phyloP scores from a whole-genome alignment of 257 asterid species.

The Hygrophila difformis region DNA sequence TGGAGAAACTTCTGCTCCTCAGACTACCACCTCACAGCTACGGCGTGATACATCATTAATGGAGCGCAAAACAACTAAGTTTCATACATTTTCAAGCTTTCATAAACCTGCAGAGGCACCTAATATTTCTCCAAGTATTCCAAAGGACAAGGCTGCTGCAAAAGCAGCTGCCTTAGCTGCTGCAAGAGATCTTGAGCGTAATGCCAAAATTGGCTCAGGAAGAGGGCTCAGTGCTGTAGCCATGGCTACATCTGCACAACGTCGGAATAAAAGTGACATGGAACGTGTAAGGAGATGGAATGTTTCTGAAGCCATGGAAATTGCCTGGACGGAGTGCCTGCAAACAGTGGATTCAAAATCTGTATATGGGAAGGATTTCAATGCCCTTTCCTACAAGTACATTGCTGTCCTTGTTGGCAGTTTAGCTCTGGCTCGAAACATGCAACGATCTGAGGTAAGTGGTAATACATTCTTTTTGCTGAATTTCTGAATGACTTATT shows the following conservation, averaged over 20 bases:
- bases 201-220: conserved; percentile 96
- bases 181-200: conserved; percentile 97
- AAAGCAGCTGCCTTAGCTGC: conserved; percentile 99
- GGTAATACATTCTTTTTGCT: conserved; percentile 36
- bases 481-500: conserved; percentile 12
- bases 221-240: conserved; percentile 99
- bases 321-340: conserved; percentile 96
- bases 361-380: conserved; percentile 89
- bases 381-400: conserved; percentile 83
- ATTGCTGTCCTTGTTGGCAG: conserved; percentile 97
- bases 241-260: conserved; percentile 95
- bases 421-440: conserved; percentile 94
- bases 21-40: conserved; percentile 42
- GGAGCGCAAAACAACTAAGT: conserved; percentile 71
- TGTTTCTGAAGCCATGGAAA: conserved; percentile 95
- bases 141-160: conserved; percentile 96
- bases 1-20: conserved; percentile 67
- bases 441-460: conserved; percentile 98
- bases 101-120: conserved; percentile 83
- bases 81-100: conserved; percentile 90
- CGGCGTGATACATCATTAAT: conserved; percentile 91
- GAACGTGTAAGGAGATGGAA: conserved; percentile 97
- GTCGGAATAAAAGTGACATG: conserved; percentile 68
- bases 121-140: conserved; percentile 51
- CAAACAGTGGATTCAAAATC: conserved; percentile 90